These are phyloP conservation scores for Aspergillus neotritici DNA, from an alignment of 2,329 filamentous ascomycete genomes.

Conservation along the genomic window DNA sequence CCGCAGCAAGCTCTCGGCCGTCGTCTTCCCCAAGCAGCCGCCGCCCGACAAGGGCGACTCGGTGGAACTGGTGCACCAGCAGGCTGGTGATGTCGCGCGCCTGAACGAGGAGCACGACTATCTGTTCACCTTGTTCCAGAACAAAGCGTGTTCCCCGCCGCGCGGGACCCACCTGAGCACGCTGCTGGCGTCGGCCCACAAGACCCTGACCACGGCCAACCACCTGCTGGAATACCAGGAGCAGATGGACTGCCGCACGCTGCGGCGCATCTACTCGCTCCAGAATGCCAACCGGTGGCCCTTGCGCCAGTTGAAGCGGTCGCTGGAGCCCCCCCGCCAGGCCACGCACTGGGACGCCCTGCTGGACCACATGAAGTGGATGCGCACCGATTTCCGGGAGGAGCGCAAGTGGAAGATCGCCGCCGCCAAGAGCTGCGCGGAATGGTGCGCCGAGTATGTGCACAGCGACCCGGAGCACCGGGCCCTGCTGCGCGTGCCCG, in stretches of 20 bases:
- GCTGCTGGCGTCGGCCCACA: conserved; percentile 75
- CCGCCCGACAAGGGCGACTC: conserved; percentile 44
- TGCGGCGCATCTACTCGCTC: conserved; percentile 81
- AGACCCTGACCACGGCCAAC: conserved; percentile 81
- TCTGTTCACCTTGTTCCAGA: conserved; percentile 59
- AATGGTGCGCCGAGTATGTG: conserved; percentile 79
- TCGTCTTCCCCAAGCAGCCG: conserved; percentile 69
- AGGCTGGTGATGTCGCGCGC: conserved; percentile 44
- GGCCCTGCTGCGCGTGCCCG: conserved; percentile 59
- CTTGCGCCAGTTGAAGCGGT: conserved; percentile 78
- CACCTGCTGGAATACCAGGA: conserved; percentile 78
- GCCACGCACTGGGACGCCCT: conserved; percentile 80
- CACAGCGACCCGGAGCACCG: conserved; percentile 59
- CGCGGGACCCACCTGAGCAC: conserved; percentile 56
- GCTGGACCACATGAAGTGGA: conserved; percentile 92
- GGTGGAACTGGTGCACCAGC: conserved; percentile 34
- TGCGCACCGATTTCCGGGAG: conserved; percentile 92
- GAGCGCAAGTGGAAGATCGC: conserved; percentile 91
- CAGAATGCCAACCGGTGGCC: conserved; percentile 93
- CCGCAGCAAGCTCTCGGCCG: conserved; percentile 62
- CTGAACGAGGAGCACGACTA: conserved; percentile 52
- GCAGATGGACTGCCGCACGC: conserved; percentile 76
- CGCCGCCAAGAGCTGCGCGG: conserved; percentile 70
- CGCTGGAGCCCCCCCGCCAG: conserved; percentile 70
- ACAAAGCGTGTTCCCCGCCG: conserved; percentile 52